These are phyloP conservation scores for Prunus mira DNA, from an alignment of 306 rosid species.

Conservation along the genomic window DNA sequence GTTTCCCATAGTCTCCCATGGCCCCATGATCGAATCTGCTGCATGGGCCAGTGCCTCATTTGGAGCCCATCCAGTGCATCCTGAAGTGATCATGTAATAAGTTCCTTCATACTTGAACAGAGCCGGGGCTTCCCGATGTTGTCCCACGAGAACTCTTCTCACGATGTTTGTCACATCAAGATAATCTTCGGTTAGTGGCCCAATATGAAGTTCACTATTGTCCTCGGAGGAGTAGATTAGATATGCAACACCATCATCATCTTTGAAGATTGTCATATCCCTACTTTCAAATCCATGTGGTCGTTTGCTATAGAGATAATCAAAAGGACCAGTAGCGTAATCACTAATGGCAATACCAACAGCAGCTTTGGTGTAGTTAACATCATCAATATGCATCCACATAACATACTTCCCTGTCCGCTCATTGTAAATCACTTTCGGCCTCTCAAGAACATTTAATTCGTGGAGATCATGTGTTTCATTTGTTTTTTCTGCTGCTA, in stretches of 20 bases:
- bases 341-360: conserved; percentile 83
- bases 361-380: conserved; percentile 89
- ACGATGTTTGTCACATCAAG: conserved; percentile 54
- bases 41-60: conserved; percentile 94
- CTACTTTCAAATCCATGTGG: conserved; percentile 94
- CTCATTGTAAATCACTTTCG: conserved; percentile 86
- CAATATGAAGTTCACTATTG: conserved; percentile 93
- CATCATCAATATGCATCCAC: conserved; percentile 99
- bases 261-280: conserved; percentile 95
- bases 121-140: conserved; percentile 97
- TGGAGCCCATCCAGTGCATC: conserved; percentile 99
- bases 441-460: conserved; percentile 92
- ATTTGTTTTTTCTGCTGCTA: conserved; percentile 73
- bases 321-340: conserved; percentile 79
- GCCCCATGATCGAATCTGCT: conserved; percentile 81
- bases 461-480: conserved; percentile 91
- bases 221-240: conserved; percentile 91
- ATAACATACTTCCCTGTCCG: conserved; percentile 82
- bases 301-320: conserved; percentile 77
- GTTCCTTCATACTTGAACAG: conserved; percentile 81
- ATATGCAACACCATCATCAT: conserved; percentile 81
- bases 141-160: conserved; percentile 82
- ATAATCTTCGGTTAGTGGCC: conserved; percentile 77
- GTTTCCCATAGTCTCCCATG: conserved; percentile 92
- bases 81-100: conserved; percentile 97